These are phyloP conservation scores for Umbelopsis sp. DNA, from an alignment of 192 early-diverging fungal species.

Conservation along the genomic window DNA sequence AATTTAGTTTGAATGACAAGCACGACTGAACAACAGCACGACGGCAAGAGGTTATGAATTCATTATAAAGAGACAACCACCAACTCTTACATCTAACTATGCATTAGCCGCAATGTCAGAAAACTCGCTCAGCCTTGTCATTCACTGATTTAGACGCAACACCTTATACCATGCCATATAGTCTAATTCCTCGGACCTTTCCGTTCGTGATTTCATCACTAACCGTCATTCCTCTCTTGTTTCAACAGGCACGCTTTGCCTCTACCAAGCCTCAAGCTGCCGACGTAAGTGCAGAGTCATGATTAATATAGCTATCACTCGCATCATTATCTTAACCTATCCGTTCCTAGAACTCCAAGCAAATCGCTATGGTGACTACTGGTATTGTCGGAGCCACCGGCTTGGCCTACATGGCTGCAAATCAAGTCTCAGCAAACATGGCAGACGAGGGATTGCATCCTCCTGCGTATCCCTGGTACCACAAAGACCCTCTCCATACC, in stretches of 20 bases:
- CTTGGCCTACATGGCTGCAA: slow-evolving; percentile 49
- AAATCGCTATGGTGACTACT: slow-evolving; percentile 47
- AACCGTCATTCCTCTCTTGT: not conserved
- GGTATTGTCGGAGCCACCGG: slow-evolving; percentile 63
- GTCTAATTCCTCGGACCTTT: not conserved
- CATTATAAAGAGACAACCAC: not conserved
- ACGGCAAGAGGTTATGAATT: not conserved
- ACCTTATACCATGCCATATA: no score
- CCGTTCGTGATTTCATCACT: not conserved
- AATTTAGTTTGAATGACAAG: no score
- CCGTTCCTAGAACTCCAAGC: slow-evolving; percentile 34
- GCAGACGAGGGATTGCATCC: slow-evolving; percentile 92
- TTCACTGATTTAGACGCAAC: no score
- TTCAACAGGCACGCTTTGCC: slow-evolving; percentile 36
- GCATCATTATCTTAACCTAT: not conserved
- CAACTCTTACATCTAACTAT: not conserved
- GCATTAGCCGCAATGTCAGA: no score
- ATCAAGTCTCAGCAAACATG: slow-evolving; percentile 75
- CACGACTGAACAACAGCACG: no score
- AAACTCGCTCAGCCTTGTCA: no score
- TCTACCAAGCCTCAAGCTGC: slow-evolving; percentile 39
- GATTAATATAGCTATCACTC: not conserved
- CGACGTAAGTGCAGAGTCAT: slow-evolving; percentile 21
- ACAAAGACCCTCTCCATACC: slow-evolving; percentile 77
- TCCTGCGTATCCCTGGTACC: slow-evolving; percentile 87